Base-by-base conservation (phyloP, 2,329 filamentous ascomycete genomes). In the Nectriaceae sp. region DNA sequence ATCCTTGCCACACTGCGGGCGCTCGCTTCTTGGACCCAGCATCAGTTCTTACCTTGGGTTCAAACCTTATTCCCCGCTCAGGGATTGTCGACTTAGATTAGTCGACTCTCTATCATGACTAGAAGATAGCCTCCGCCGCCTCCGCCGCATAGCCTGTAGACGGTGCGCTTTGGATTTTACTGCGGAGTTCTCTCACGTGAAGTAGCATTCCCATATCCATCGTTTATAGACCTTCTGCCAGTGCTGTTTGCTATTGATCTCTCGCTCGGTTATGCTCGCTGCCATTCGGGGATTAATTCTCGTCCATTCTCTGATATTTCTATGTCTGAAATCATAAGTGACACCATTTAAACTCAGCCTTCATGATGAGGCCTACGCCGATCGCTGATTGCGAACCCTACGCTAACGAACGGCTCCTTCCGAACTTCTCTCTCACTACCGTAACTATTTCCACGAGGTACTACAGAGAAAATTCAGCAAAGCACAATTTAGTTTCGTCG, bases 1-100 rank as follows among this genome's bases (percentile, higher is more conserved):
- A 33, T 46, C 29, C 37, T 49, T 4, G 41, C 36, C 19, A 16
- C 21, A 22, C 36, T 46, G 22, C 21, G 44, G 18, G 19, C 10
- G 11, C 22, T 46, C 21, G 36, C 44, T 35, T 46, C 37, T 11
- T 46, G 37, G 44, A 36, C 13, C 6, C 6, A 29, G 13, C 6
- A 29, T 13, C 6, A 29, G 24, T 29, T 6, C 13, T 6, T 29
- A 6, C 13, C 24, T 13, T 29, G 24, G 24, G 13, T 29, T 6
- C 24, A 29, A n/a, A n/a, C n/a, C n/a, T n/a, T n/a, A n/a, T n/a
- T n/a, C n/a, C n/a, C n/a, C n/a, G n/a, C n/a, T n/a, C n/a, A n/a
- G n/a, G n/a, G n/a, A n/a, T n/a, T n/a, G n/a, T n/a, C n/a, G n/a
- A n/a, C n/a, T n/a, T n/a, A n/a, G n/a, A n/a, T n/a, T n/a, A n/a